These are phyloP conservation scores for Bipolaris bicolor DNA, from an alignment of 2,329 filamentous ascomycete genomes.

Conservation along the genomic window DNA sequence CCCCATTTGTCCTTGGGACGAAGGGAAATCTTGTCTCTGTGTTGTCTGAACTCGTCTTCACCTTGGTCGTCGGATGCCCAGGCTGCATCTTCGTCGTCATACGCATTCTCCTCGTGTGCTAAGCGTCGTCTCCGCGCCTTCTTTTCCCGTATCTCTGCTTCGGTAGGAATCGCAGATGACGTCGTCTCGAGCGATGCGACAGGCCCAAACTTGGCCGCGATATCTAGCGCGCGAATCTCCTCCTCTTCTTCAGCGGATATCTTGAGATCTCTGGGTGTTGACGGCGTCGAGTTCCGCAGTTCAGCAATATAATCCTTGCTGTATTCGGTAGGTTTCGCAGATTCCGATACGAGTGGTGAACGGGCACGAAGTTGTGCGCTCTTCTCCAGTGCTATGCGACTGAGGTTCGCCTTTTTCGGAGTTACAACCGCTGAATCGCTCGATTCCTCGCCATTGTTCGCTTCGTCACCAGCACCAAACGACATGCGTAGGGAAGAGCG, in stretches of 20 bases:
- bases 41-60: constrained; percentile 49
- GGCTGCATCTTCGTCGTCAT: constrained; percentile 56
- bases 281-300: constrained; percentile 83
- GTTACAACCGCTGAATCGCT: constrained; percentile 60
- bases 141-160: constrained; percentile 86
- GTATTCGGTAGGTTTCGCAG: constrained; percentile 67
- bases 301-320: constrained; percentile 86
- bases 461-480: constrained; percentile 68
- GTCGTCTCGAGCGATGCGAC: constrained; percentile 47
- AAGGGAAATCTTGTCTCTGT: constrained; percentile 54
- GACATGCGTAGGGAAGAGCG: constrained; percentile 78
- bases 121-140: constrained; percentile 86
- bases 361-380: constrained; percentile 67
- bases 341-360: constrained; percentile 55
- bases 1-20: constrained; percentile 66
- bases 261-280: constrained; percentile 71
- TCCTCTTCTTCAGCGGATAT: constrained; percentile 50
- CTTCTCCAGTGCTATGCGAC: constrained; percentile 69
- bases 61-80: constrained; percentile 49
- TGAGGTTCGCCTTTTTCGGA: constrained; percentile 68
- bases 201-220: constrained; percentile 64
- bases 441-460: constrained; percentile 59
- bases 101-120: constrained; percentile 70
- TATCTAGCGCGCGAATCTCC: constrained; percentile 54
- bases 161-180: constrained; percentile 70